A percentile compares a stretch with the other conserved stretches of the same genome.
Conservation (phyloP, 202 grass and related monocot genomes). For the Digitaria exilis region DNA sequence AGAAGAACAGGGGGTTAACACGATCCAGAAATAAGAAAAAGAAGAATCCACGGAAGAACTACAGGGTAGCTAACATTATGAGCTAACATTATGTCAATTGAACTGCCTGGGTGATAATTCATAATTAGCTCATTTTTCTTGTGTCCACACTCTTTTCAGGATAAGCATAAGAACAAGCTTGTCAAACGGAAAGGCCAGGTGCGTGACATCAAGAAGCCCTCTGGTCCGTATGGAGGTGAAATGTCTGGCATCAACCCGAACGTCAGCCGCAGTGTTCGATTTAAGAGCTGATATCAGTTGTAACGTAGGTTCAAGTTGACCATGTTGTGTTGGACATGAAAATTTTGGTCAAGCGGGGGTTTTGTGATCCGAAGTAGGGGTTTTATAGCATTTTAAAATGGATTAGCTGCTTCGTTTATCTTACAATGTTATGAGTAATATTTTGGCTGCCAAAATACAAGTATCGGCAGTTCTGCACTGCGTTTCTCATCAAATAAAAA, state of each 20-base stretch:
- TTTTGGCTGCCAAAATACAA: not conserved
- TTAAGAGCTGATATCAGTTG: slow-evolving; percentile 50
- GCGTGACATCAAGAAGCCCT: slow-evolving; percentile 53
- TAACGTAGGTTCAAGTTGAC: not conserved
- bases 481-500: too few relatives aligned
- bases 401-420: not conserved
- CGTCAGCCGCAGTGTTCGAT: slow-evolving; percentile 79
- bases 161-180: slow-evolving; percentile 52
- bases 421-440: not conserved
- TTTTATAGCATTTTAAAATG: not conserved
- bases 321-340: not conserved
- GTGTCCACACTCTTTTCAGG: slow-evolving; percentile 37
- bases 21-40: slow-evolving; percentile 77
- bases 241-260: slow-evolving; percentile 73
- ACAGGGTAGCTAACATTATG: slow-evolving; percentile 68
- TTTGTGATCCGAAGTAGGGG: not conserved
- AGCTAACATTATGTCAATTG: not conserved
- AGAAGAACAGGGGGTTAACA: slow-evolving; percentile 89
- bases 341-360: not conserved
- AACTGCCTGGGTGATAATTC: not conserved
- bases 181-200: slow-evolving; percentile 68
- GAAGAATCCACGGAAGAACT: slow-evolving; percentile 96
- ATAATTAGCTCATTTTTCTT: not conserved
- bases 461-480: too few relatives aligned
- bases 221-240: slow-evolving; percentile 81